Percentiles rank a stretch among this genome's conserved stretches.
phyloP scores from a whole-genome alignment of 495 filamentous ascomycete genomes.

The Penicillium egyptiacum region DNA sequence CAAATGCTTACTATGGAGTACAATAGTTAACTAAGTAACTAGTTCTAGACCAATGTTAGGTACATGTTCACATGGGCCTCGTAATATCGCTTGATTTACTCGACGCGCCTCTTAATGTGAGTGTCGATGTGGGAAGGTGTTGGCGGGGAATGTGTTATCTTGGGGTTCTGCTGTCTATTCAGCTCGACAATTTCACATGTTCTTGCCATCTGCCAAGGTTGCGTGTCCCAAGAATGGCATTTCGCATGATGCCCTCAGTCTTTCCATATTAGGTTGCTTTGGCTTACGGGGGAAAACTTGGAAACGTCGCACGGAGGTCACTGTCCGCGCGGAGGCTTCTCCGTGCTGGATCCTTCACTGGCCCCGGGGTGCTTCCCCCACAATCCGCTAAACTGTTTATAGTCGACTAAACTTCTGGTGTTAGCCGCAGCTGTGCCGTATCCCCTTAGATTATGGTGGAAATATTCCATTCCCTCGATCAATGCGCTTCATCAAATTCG shows the following conservation, averaged over 20 bases:
- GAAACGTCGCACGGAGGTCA: neutral
- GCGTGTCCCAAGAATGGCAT: neutral
- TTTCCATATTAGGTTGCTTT: neutral
- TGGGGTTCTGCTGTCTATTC: neutral
- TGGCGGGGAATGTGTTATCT: neutral
- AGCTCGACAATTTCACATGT: neutral
- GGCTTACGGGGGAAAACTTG: neutral
- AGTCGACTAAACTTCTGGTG: neutral
- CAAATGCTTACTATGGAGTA: neutral
- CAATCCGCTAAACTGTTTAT: constrained; percentile 20
- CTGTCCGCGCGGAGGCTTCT: constrained; percentile 23
- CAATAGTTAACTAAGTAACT: too few relatives aligned
- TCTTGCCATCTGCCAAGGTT: neutral
- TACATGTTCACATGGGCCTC: neutral
- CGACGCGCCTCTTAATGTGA: neutral
- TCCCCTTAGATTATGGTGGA: neutral
- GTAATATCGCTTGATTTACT: neutral
- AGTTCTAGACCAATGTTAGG: neutral
- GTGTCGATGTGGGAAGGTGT: too few relatives aligned
- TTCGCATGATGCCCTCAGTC: neutral
- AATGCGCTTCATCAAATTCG: neutral
- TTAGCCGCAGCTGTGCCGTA: neutral
- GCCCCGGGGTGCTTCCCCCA: constrained; percentile 17
- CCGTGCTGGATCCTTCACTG: constrained; percentile 30
- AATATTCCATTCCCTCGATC: neutral